These are phyloP conservation scores for Calonectria pteridis DNA, from an alignment of 2,329 filamentous ascomycete species.

Conservation along the genomic window DNA sequence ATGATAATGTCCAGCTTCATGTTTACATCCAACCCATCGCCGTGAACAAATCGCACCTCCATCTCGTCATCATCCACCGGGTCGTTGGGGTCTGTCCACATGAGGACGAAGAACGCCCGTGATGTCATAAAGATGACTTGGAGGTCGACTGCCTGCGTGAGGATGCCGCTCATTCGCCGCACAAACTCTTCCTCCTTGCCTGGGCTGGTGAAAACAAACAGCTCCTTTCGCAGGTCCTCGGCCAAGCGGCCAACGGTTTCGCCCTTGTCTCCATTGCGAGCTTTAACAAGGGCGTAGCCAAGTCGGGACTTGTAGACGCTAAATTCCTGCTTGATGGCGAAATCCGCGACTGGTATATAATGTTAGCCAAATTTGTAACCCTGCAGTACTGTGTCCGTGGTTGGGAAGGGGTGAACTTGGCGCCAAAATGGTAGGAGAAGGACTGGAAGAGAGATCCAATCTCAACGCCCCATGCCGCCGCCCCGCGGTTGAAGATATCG, in stretches of 20 bases:
- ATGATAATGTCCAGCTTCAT: background rate
- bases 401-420: background rate
- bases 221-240: background rate
- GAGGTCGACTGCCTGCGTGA: background rate
- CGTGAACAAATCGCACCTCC: background rate
- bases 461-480: background rate
- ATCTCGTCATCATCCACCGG: background rate
- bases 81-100: too few relatives aligned
- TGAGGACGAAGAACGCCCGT: background rate
- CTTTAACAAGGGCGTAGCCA: background rate
- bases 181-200: background rate
- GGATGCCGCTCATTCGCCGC: background rate
- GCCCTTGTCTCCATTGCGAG: background rate
- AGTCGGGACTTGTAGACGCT: background rate
- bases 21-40: background rate
- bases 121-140: constrained; percentile 1
- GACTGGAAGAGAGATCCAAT: background rate
- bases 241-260: background rate
- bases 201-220: background rate
- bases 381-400: too few relatives aligned
- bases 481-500: background rate
- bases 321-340: background rate
- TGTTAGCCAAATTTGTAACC: background rate
- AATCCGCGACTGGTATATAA: background rate
- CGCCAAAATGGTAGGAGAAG: background rate